A percentile compares a stretch with the other conserved stretches of the same genome.
These are phyloP conservation scores for Salix exigua DNA, from an alignment of 345 rosid species.

Conservation along the genomic window DNA sequence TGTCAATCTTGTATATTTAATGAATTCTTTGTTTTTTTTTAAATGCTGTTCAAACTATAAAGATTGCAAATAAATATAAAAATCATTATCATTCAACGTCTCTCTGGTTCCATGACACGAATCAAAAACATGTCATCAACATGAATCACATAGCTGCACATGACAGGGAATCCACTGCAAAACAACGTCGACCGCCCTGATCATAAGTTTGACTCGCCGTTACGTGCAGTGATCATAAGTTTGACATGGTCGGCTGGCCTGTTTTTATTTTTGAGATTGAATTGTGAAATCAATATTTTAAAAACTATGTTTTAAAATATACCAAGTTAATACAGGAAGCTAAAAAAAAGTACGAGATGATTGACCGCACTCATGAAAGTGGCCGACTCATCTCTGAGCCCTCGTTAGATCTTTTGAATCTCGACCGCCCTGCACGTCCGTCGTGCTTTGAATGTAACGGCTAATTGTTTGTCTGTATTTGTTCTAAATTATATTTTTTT, in stretches of 20 bases:
- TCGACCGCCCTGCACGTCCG: slow-evolving; percentile 14
- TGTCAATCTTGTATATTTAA: too few species aligned
- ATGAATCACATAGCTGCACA: too few species aligned
- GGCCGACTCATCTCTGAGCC: neutral
- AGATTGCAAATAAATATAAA: too few species aligned
- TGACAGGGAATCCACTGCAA: slow-evolving; percentile 17
- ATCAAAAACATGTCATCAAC: too few species aligned
- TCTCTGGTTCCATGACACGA: too few species aligned
- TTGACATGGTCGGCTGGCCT: neutral
- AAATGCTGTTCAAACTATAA: too few species aligned
- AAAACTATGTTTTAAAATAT: too few species aligned
- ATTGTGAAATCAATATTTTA: too few species aligned
- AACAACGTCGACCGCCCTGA: slow-evolving; percentile 18
- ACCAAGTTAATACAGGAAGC: too few species aligned
- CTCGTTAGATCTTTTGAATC: neutral
- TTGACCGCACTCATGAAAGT: neutral
- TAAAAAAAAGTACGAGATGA: neutral
- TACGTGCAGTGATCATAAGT: slow-evolving; percentile 17
- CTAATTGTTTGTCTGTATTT: neutral
- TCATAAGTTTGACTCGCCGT: slow-evolving; percentile 8
- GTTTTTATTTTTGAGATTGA: too few species aligned
- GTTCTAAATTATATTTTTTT: neutral
- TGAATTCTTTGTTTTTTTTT: too few species aligned
- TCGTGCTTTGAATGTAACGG: neutral
- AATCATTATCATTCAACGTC: too few species aligned